Base-by-base conservation (phyloP, 345 rosid species). In the Syzygium grande region DNA sequence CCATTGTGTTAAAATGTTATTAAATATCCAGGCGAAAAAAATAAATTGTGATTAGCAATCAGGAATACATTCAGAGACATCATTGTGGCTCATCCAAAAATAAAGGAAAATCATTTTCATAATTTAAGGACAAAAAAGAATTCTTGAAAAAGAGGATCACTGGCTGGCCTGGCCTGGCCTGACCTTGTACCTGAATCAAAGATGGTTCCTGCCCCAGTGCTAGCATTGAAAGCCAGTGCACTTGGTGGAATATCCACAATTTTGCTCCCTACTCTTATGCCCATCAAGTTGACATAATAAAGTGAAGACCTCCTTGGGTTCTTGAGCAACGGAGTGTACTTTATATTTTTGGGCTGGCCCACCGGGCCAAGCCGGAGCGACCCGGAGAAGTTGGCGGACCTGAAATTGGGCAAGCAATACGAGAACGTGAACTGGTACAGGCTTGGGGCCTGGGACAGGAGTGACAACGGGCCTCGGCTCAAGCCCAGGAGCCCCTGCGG, bases 401-500 rank as follows among this genome's bases (percentile, higher is more conserved):
- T 96, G 85, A 94, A 93, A 89, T 94, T 94, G 17, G 99, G 99
- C 90, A 98, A 91, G 91, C 99, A 98, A 73, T 96, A 98, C 1
- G 99, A 98, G 90, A 98, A 98, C 4, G 98, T 96, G 29, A 97
- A 94, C 68, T 90, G 87, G 89, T 96, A 98, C 5, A 96, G 91
- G 86, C 78, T 89, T 89, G 94, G 95, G 89, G 99, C 90, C 87
- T 98, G 99, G 5, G 98, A 94, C 85, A 95, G 78, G 27, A 98
- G 88, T 3, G 99, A 98, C 27, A 96, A 85, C 13, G 99, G 95
- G 73, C 99, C 99, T 56, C 99, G 94, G 38, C 98, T 97, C 14
- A 96, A 87, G 16, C 99, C 99, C 90, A 96, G 84, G 0, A 98
- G 94, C 10, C 99, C 99, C 89, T 98, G 99, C 0, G 97, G 94